A percentile compares a stretch with the other conserved stretches of the same genome.
Evolutionary conservation across 495 filamentous ascomycete species (phyloP).

Genomic region (Xylaria nigripes): DNA sequence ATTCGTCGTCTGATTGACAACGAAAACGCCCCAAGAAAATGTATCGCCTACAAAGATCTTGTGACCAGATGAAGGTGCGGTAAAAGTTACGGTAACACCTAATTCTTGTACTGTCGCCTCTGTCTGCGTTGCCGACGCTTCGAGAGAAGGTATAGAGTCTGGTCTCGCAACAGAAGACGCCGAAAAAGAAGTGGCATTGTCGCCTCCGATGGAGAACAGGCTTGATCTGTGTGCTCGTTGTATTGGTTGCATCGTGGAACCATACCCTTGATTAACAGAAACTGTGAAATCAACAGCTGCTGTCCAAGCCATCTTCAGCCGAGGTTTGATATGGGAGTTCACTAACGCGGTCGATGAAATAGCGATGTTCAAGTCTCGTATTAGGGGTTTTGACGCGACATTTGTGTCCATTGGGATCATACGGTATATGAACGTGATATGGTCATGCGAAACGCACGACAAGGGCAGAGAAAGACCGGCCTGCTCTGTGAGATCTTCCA

Average conservation of each 20-base stretch:
- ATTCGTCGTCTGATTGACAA: constrained; percentile 62
- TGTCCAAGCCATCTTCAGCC: constrained; percentile 71
- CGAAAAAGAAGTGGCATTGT: constrained; percentile 35
- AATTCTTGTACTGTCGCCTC: constrained; percentile 48
- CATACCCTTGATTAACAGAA: constrained; percentile 49
- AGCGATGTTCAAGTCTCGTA: constrained; percentile 46
- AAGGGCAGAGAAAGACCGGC: constrained; percentile 55
- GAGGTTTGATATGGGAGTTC: constrained; percentile 50
- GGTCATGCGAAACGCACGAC: constrained; percentile 68
- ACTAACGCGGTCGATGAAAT: constrained; percentile 60
- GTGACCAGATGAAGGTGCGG: constrained; percentile 42
- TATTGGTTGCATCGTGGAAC: constrained; percentile 47
- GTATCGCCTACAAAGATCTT: constrained; percentile 56
- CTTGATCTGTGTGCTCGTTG: constrained; percentile 57
- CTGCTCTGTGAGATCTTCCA: constrained; percentile 55
- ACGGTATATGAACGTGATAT: constrained; percentile 76
- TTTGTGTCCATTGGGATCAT: constrained; percentile 54
- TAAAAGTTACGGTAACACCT: constrained; percentile 66
- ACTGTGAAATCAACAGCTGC: constrained; percentile 77
- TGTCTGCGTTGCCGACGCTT: constrained; percentile 38
- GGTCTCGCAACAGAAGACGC: constrained; percentile 41
- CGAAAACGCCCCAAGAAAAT: constrained; percentile 81
- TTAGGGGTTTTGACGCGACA: constrained; percentile 45
- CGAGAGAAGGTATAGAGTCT: constrained; percentile 46
- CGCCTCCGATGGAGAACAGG: constrained; percentile 47